Evolutionary conservation across 441 rosid species (phyloP), one percentile per base, ranked within the genome.

Genomic region (Hypseocharis bilobata): DNA sequence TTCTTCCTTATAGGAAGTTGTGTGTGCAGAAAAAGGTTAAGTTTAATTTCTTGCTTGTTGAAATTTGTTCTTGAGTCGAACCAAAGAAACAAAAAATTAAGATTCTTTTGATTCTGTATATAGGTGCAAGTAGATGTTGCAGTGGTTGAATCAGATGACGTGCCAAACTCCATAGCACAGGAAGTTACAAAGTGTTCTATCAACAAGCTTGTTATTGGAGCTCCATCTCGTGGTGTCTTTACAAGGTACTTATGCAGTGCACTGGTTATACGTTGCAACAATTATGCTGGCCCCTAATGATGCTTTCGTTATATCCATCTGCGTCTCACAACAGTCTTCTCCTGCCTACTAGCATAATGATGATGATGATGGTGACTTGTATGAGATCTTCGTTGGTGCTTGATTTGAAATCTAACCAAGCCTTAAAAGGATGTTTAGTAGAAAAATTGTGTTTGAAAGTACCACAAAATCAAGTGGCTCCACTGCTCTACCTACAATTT

Each of bases 201-300:
- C 54, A 76, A 60, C 4, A 88, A 87, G 77, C 92, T 92, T 27
- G 92, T 92, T 16, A 82, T 92, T n/a, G 98, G 98, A 78, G 87
- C 88, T 79, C 75, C 92, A 38, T 70, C 94, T 60, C 72, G 69
- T 3, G 77, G 87, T 64, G 75, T 87, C 68, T 87, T 89, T 68
- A 61, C 86, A 28, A 76, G 85, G 96, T 92, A 81, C 56, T 32
- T 32, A 36, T 29, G 40, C 38, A 17, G 29, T 11, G 8, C 34
- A n/a, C 13, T 36, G 29, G 59, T n/a, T 54, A 25, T n/a, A 17
- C 36, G 16, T n/a, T 60, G 26, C 6, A 59, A 40, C 6, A 44
- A 13, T 19, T 49, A 38, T 49, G 7, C 36, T 27, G 25, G 6
- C 23, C 57, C 14, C 29, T 22, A 44, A 1, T 58, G 22, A 20